Evolutionary conservation across 305 asterid genomes (phyloP).

Genomic region (Rubia occidens): DNA sequence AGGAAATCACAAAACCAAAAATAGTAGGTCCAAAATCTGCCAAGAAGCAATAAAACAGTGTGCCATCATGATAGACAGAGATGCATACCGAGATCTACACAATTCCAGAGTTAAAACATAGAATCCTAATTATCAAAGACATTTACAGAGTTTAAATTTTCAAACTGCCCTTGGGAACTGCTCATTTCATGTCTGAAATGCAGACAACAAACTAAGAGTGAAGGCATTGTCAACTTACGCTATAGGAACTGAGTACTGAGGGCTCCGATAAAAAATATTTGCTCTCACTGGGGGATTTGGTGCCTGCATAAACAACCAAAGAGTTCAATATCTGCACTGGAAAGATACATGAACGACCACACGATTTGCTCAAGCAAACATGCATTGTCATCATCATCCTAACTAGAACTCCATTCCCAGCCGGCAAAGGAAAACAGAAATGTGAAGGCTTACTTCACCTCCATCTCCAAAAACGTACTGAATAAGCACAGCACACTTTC

Average conservation of each 20-base stretch:
- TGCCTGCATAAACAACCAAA: slow-evolving; percentile 36
- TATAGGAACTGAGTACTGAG: slow-evolving; percentile 61
- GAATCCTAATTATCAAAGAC: not conserved
- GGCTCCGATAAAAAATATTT: slow-evolving; percentile 59
- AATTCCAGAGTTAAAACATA: not conserved
- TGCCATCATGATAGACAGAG: not conserved
- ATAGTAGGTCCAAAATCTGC: not conserved
- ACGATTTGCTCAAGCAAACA: not conserved
- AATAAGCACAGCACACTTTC: no score
- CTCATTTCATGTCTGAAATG: slow-evolving; percentile 1
- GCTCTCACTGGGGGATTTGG: slow-evolving; percentile 91
- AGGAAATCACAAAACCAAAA: no score
- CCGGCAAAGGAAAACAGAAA: no score
- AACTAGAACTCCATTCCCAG: no score
- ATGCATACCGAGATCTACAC: not conserved
- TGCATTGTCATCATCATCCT: no score
- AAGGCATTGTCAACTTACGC: slow-evolving; percentile 46
- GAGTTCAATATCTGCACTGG: slow-evolving; percentile 8
- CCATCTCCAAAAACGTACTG: no score
- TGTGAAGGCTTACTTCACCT: no score
- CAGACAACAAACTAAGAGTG: slow-evolving; percentile 1
- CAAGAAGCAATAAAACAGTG: not conserved
- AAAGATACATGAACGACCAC: slow-evolving; percentile 5
- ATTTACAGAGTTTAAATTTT: not conserved
- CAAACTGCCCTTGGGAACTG: not conserved